Conservation (phyloP, 2,329 filamentous ascomycete species). For the Byssochlamys sp. region DNA sequence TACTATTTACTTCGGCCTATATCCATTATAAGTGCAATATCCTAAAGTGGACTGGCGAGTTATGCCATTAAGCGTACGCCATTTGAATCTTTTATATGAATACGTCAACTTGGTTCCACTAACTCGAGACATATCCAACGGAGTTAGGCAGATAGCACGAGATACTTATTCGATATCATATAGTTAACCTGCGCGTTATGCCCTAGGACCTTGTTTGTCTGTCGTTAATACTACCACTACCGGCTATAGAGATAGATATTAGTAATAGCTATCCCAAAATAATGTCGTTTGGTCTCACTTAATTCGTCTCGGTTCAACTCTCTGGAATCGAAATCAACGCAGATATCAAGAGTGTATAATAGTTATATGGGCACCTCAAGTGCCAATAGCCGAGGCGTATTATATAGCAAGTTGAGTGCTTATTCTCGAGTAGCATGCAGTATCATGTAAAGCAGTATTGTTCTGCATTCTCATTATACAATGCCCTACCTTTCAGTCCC, state of each 20-base stretch:
- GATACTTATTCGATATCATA: background rate
- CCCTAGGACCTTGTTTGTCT: background rate
- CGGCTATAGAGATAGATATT: background rate
- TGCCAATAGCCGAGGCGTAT: background rate
- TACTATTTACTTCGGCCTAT: background rate
- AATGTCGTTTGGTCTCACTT: background rate
- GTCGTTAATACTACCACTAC: background rate
- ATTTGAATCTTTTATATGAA: no score
- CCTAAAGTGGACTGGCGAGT: background rate
- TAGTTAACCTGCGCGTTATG: background rate
- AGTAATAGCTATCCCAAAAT: background rate
- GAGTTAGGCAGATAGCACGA: background rate
- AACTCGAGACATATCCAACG: background rate
- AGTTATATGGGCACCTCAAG: background rate
- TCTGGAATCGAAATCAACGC: background rate
- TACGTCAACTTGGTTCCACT: background rate
- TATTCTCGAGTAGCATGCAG: background rate
- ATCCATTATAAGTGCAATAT: background rate
- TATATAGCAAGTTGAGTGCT: background rate
- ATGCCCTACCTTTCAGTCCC: background rate
- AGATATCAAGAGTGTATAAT: background rate
- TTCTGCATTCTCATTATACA: background rate
- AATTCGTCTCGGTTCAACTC: background rate
- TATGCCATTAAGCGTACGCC: no score
- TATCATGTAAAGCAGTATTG: background rate